Evolutionary conservation across 192 early-diverging fungal genomes (phyloP).

Genomic region (Backusella westeae): DNA sequence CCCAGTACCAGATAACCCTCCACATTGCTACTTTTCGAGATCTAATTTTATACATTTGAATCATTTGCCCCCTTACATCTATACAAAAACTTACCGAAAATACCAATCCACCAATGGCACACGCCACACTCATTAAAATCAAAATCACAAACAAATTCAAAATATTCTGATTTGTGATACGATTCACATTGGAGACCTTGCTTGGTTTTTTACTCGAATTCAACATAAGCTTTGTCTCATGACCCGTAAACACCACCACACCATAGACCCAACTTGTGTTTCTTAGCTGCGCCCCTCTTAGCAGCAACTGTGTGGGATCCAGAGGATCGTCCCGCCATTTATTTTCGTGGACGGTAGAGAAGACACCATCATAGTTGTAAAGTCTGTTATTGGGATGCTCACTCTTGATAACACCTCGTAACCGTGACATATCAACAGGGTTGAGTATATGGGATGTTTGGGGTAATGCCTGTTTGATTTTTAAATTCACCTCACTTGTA

Average conservation of each 20-base stretch:
- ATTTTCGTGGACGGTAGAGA: constrained; percentile 50
- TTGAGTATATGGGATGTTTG: constrained; percentile 78
- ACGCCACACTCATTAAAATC: constrained; percentile 78
- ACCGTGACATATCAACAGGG: constrained; percentile 60
- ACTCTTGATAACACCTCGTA: constrained; percentile 78
- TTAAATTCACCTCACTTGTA: constrained; percentile 89
- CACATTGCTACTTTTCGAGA: not conserved
- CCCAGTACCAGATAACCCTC: not conserved
- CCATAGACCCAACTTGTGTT: constrained; percentile 96
- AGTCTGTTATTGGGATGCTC: constrained; percentile 94
- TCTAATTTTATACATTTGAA: constrained; percentile 22
- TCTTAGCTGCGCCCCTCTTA: constrained; percentile 89
- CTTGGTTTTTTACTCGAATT: constrained; percentile 88
- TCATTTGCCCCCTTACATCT: not conserved
- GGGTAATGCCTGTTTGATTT: constrained; percentile 90
- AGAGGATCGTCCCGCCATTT: constrained; percentile 71
- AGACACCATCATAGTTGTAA: constrained; percentile 92
- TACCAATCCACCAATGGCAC: constrained; percentile 79
- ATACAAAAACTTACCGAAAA: constrained; percentile 39
- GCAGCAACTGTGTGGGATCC: constrained; percentile 89
- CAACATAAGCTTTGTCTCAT: constrained; percentile 97
- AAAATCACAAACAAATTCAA: constrained; percentile 90
- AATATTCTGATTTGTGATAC: constrained; percentile 91
- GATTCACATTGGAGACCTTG: constrained; percentile 89
- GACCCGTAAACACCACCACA: constrained; percentile 93